Evolutionary conservation across 495 filamentous ascomycete species (phyloP).

Genomic region (Clavariopsis aquatica): DNA sequence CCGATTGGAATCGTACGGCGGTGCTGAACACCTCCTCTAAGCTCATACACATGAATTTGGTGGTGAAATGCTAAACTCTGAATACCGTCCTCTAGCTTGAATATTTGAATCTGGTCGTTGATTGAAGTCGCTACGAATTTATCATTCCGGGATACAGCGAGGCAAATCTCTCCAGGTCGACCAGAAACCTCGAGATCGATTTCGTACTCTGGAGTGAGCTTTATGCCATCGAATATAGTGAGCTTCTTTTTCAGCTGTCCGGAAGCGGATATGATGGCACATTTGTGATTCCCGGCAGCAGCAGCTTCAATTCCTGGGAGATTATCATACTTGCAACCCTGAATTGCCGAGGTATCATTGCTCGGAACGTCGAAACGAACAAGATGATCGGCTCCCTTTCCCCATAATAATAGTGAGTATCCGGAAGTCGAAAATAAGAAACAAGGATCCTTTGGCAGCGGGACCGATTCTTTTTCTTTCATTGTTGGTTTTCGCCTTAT

Average conservation of each 20-base stretch:
- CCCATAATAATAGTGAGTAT: slow-evolving; percentile 32
- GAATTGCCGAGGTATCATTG: slow-evolving; percentile 31
- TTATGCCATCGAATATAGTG: slow-evolving; percentile 27
- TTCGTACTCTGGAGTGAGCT: slow-evolving; percentile 17
- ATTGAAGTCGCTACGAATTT: slow-evolving; percentile 27
- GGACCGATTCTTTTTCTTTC: slow-evolving; percentile 22
- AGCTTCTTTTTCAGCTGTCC: slow-evolving; percentile 13
- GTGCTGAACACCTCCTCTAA: slow-evolving; percentile 28
- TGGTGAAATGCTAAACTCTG: slow-evolving; percentile 32
- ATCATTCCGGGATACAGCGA: slow-evolving; percentile 34
- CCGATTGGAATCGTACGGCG: slow-evolving; percentile 24
- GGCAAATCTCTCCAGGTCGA: slow-evolving; percentile 13
- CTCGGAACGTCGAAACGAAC: slow-evolving; percentile 36
- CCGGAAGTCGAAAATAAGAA: slow-evolving; percentile 34
- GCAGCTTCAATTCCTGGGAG: slow-evolving; percentile 27
- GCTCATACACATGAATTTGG: slow-evolving; percentile 32
- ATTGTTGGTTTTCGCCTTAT: slow-evolving; percentile 21
- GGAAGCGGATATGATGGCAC: slow-evolving; percentile 23
- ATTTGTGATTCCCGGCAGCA: slow-evolving; percentile 34
- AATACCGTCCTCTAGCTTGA: slow-evolving; percentile 21
- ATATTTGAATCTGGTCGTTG: slow-evolving; percentile 32
- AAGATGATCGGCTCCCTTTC: slow-evolving; percentile 22
- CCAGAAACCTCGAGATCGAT: slow-evolving; percentile 22
- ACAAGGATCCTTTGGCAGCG: slow-evolving; percentile 27
- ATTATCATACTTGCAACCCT: slow-evolving; percentile 32